phyloP scores from a whole-genome alignment of 148 eudicot species.

The Camellia japonica region DNA sequence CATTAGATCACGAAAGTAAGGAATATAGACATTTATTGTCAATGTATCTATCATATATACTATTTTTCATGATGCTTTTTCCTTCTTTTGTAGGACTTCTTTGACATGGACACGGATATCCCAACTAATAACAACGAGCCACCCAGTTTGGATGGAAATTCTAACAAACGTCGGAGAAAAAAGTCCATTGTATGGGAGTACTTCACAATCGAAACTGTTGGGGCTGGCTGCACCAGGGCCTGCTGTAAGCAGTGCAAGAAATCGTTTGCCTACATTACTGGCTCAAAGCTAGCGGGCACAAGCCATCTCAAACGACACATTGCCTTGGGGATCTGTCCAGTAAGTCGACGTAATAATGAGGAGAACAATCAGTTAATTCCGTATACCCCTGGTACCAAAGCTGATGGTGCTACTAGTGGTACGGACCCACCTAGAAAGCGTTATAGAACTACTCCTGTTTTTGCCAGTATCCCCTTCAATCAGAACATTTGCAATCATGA shows the following conservation, averaged over 20 bases:
- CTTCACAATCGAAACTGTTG: constrained; percentile 57
- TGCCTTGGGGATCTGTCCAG: constrained; percentile 62
- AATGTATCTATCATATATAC: neutral
- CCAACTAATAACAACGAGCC: constrained; percentile 26
- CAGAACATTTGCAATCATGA: constrained; percentile 46
- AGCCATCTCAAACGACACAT: constrained; percentile 90
- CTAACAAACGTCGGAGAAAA: constrained; percentile 60
- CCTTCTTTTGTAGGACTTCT: constrained; percentile 5
- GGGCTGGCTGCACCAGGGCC: constrained; percentile 54
- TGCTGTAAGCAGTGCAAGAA: constrained; percentile 77
- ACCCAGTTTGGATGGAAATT: constrained; percentile 28
- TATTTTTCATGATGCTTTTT: neutral
- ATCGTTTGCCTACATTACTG: constrained; percentile 74
- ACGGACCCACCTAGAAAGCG: constrained; percentile 63
- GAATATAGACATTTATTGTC: neutral
- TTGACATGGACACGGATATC: constrained; percentile 23
- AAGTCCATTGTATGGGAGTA: constrained; percentile 87
- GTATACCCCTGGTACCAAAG: constrained; percentile 23
- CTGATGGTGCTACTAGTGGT: constrained; percentile 21
- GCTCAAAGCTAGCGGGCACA: constrained; percentile 72
- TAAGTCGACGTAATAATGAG: constrained; percentile 30
- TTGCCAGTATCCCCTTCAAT: constrained; percentile 41
- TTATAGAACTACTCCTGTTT: constrained; percentile 37
- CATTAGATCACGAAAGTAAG: neutral
- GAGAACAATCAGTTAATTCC: constrained; percentile 32